Percentiles rank a stretch among this genome's conserved stretches.
phyloP scores from a whole-genome alignment of 1,139 yeast species.

The Saccharomyces hybrid region DNA sequence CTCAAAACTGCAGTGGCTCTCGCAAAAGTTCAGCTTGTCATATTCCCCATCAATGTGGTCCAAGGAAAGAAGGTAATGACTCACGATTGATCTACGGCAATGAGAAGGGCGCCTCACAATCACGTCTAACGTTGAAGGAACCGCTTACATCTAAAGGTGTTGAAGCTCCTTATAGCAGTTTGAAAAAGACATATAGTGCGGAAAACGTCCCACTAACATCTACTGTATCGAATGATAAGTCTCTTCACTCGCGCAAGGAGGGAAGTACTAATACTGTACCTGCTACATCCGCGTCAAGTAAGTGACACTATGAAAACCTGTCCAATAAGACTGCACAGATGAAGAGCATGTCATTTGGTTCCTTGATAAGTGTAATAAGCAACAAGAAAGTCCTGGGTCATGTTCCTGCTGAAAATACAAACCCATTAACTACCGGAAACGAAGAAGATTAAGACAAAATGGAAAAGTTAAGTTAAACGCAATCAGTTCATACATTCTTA shows the following conservation, averaged over 20 bases:
- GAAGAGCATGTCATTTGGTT: slow-evolving; percentile 31
- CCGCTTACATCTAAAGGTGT: slow-evolving; percentile 3
- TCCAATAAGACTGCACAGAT: slow-evolving; percentile 26
- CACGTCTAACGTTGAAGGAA: background rate
- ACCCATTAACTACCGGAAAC: slow-evolving; percentile 8
- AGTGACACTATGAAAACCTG: slow-evolving; percentile 17
- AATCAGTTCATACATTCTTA: slow-evolving; percentile 7
- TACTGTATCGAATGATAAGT: slow-evolving; percentile 4
- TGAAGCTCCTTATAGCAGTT: slow-evolving; percentile 5
- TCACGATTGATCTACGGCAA: slow-evolving; percentile 8
- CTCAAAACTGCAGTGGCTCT: background rate
- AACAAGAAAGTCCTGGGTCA: slow-evolving; percentile 22
- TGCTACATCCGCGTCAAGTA: background rate
- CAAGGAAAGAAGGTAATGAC: slow-evolving; percentile 21
- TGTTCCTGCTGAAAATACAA: slow-evolving; percentile 7
- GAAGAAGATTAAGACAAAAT: slow-evolving; percentile 27
- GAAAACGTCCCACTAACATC: slow-evolving; percentile 13
- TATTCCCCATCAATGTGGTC: slow-evolving; percentile 4
- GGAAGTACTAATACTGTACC: slow-evolving; percentile 22
- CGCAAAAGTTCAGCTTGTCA: background rate
- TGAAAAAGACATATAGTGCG: slow-evolving; percentile 14
- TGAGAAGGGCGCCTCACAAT: background rate
- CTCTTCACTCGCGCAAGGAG: slow-evolving; percentile 12
- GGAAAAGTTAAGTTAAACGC: slow-evolving; percentile 6
- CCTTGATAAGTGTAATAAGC: slow-evolving; percentile 31